These are phyloP conservation scores for Choanephora cucurbitarum DNA, from an alignment of 371 early-diverging fungal genomes.

Conservation along the genomic window DNA sequence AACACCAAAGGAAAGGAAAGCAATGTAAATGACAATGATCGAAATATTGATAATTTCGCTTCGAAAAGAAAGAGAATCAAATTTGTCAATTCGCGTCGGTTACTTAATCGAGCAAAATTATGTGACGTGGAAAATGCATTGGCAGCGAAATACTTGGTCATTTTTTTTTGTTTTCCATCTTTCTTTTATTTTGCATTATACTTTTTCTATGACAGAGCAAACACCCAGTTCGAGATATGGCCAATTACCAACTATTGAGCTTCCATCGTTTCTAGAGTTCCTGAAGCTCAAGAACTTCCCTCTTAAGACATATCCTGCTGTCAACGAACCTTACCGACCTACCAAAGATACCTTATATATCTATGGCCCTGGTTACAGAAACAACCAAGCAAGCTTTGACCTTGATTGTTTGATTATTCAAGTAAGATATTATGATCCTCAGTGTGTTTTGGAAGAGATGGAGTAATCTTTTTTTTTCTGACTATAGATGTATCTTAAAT, in stretches of 20 bases:
- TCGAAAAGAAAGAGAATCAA: too few relatives aligned
- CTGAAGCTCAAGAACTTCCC: conserved; percentile 50
- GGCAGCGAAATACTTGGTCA: too few relatives aligned
- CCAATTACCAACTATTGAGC: conserved; percentile 37
- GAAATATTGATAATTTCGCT: too few relatives aligned
- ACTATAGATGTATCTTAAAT: conserved; percentile 50
- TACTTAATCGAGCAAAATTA: too few relatives aligned
- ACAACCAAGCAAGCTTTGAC: conserved; percentile 44
- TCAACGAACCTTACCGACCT: conserved; percentile 34
- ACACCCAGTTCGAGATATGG: conserved; percentile 33
- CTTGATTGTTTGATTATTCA: conserved; percentile 48
- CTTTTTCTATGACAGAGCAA: conserved; percentile 10
- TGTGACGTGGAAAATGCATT: too few relatives aligned
- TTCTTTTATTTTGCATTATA: neutral
- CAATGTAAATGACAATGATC: too few relatives aligned
- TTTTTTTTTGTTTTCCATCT: conserved; percentile 4
- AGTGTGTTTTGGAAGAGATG: too few relatives aligned
- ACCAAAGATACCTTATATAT: conserved; percentile 44
- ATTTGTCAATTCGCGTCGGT: too few relatives aligned
- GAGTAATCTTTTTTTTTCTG: neutral
- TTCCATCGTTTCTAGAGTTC: conserved; percentile 45
- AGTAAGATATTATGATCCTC: conserved; percentile 21
- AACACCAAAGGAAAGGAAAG: too few relatives aligned
- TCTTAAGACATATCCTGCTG: conserved; percentile 43
- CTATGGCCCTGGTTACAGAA: conserved; percentile 49